phyloP scores from a whole-genome alignment of 2,329 filamentous ascomycete genomes.

The Colletotrichum tropicale region DNA sequence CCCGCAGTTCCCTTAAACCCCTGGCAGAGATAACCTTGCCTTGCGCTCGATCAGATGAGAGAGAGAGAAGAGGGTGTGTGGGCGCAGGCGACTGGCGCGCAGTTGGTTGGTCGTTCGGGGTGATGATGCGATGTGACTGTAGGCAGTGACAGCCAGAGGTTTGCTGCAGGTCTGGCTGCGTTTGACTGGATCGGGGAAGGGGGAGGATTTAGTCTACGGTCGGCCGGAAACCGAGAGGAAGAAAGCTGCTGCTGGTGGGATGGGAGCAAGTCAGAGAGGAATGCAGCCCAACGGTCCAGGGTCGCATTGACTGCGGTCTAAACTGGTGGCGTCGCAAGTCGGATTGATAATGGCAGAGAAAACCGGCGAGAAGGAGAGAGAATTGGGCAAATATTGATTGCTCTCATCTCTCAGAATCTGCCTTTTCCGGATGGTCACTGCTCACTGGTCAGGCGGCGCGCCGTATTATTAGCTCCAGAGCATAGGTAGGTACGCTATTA shows the following conservation, averaged over 20 bases:
- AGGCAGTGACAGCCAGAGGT: neutral
- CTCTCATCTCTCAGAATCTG: conserved; percentile 1
- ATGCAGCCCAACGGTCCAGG: neutral
- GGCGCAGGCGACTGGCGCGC: neutral
- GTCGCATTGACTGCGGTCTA: conserved; percentile 6
- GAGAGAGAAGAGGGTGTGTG: neutral
- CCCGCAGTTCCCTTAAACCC: neutral
- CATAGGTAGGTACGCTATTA: neutral
- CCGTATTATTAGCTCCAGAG: conserved; percentile 2
- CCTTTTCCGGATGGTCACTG: neutral
- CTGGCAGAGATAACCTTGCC: neutral
- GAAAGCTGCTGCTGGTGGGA: neutral
- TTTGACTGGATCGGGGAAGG: conserved; percentile 2
- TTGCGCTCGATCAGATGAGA: neutral
- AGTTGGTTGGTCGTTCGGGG: neutral
- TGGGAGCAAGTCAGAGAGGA: neutral
- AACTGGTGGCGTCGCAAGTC: neutral
- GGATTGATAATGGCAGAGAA: neutral
- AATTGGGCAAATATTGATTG: conserved; percentile 1
- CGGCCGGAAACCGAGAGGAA: neutral
- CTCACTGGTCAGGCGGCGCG: neutral
- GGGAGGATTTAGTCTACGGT: neutral
- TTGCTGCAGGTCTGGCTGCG: neutral
- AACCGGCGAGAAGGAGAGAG: neutral
- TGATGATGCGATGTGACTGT: neutral